A percentile compares a stretch with the other conserved stretches of the same genome.
Evolutionary conservation across 139 green algal species (phyloP).

Genomic region (Micromonas commoda): DNA sequence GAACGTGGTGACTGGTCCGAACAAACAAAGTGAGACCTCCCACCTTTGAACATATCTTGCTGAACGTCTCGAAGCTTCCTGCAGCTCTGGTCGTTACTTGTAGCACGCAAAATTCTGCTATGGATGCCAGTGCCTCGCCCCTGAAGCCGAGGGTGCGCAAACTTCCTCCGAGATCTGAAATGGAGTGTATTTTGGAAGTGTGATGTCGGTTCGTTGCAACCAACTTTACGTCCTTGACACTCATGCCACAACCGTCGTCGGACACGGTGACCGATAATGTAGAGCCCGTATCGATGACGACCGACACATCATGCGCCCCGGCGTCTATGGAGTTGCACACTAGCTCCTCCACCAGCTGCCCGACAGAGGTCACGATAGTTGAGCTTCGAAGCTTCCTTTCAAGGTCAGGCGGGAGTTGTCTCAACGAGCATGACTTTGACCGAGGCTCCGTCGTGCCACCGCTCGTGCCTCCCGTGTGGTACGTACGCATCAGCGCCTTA

Average conservation of each 20-base stretch:
- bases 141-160: conserved; percentile 45
- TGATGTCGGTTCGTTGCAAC: background rate
- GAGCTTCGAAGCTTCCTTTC: conserved; percentile 23
- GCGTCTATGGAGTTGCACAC: conserved; percentile 49
- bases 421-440: background rate
- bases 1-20: too few species aligned
- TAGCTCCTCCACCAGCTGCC: conserved; percentile 40
- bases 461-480: too few species aligned
- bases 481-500: too few species aligned
- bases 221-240: background rate
- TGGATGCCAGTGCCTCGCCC: conserved; percentile 45
- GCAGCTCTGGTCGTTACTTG: conserved; percentile 36
- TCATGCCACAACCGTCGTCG: conserved; percentile 49
- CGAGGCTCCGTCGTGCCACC: too few species aligned
- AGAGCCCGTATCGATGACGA: conserved; percentile 29
- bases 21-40: too few species aligned
- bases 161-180: background rate
- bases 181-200: background rate
- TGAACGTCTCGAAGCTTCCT: conserved; percentile 53
- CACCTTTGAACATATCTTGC: conserved; percentile 13
- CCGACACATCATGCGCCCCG: conserved; percentile 30
- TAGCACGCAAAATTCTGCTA: conserved; percentile 37
- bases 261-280: conserved; percentile 33
- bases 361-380: conserved; percentile 19
- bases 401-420: background rate